These are phyloP conservation scores for Hortiboletus campestris DNA, from an alignment of 768 basidiomycete species.

Conservation along the genomic window DNA sequence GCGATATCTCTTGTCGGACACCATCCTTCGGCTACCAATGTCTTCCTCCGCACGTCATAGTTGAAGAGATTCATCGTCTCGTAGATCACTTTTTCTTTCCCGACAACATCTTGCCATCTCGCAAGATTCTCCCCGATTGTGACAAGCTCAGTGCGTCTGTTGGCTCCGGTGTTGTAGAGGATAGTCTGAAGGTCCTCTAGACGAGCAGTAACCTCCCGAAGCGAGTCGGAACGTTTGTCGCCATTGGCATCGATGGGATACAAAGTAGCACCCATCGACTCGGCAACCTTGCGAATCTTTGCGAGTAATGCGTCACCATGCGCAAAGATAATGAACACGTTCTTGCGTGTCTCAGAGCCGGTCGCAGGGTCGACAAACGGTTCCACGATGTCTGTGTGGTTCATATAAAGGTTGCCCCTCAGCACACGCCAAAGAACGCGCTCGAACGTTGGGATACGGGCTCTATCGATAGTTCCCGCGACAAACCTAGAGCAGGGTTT, in stretches of 20 bases:
- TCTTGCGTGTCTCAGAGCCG: slow-evolving; percentile 85
- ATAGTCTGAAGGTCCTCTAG: slow-evolving; percentile 90
- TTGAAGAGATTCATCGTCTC: slow-evolving; percentile 95
- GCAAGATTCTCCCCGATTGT: slow-evolving; percentile 82
- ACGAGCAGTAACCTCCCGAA: slow-evolving; percentile 83
- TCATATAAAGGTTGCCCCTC: slow-evolving; percentile 98
- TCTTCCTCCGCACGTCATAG: slow-evolving; percentile 92
- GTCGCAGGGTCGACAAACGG: slow-evolving; percentile 88
- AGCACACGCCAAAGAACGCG: slow-evolving; percentile 97
- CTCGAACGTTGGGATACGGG: slow-evolving; percentile 90
- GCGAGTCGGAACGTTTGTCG: slow-evolving; percentile 86
- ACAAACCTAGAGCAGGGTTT: slow-evolving; percentile 64
- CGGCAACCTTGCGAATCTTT: slow-evolving; percentile 97
- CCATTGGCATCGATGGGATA: slow-evolving; percentile 95
- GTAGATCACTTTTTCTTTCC: slow-evolving; percentile 94
- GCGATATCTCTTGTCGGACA: slow-evolving; percentile 91
- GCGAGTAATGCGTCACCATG: slow-evolving; percentile 89
- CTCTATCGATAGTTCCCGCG: slow-evolving; percentile 92
- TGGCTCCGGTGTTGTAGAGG: slow-evolving; percentile 84
- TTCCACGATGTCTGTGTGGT: slow-evolving; percentile 91
- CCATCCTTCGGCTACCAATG: slow-evolving; percentile 97
- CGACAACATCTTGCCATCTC: slow-evolving; percentile 91
- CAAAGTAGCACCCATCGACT: slow-evolving; percentile 97
- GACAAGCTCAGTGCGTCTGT: slow-evolving; percentile 76
- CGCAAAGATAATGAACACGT: slow-evolving; percentile 99